Conservation (phyloP, 495 filamentous ascomycete species). For the Xylaria palmicola region DNA sequence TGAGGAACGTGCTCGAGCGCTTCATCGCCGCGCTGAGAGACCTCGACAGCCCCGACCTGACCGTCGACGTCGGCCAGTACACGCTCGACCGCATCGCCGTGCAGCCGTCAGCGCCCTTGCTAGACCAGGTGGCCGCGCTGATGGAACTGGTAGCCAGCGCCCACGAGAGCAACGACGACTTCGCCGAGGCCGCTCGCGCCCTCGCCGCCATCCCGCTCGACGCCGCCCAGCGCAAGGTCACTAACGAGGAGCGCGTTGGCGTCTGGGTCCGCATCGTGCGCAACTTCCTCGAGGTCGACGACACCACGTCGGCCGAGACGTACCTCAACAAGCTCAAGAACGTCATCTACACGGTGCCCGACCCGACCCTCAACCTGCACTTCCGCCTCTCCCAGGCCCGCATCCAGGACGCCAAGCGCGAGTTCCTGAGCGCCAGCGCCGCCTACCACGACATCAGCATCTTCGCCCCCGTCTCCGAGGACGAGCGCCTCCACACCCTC, state of each 20-base stretch:
- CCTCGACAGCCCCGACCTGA: slow-evolving; percentile 56
- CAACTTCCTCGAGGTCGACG: slow-evolving; percentile 91
- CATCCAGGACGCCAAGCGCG: slow-evolving; percentile 84
- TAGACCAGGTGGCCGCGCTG: slow-evolving; percentile 82
- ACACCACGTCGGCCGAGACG: slow-evolving; percentile 77
- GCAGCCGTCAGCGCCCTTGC: slow-evolving; percentile 59
- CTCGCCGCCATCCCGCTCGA: slow-evolving; percentile 86
- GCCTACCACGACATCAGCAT: slow-evolving; percentile 85
- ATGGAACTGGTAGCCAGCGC: slow-evolving; percentile 80
- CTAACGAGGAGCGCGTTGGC: slow-evolving; percentile 70
- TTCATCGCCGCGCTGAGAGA: slow-evolving; percentile 61
- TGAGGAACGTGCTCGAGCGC: slow-evolving; percentile 65
- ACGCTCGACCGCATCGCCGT: slow-evolving; percentile 62
- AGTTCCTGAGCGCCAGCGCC: slow-evolving; percentile 85
- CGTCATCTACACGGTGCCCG: slow-evolving; percentile 72
- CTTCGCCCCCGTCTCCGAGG: slow-evolving; percentile 72
- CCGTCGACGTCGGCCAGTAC: slow-evolving; percentile 68
- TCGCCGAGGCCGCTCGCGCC: slow-evolving; percentile 68
- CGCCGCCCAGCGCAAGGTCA: slow-evolving; percentile 77
- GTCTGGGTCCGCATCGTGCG: slow-evolving; percentile 94
- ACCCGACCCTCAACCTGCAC: slow-evolving; percentile 71
- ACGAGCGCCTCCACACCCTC: slow-evolving; percentile 76
- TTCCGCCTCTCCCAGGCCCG: slow-evolving; percentile 91
- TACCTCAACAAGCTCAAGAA: slow-evolving; percentile 93
- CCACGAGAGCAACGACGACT: slow-evolving; percentile 80